A percentile compares a stretch with the other conserved stretches of the same genome.
Evolutionary conservation across 2,329 filamentous ascomycete species (phyloP).

Genomic region (Pleomassaria siparia): DNA sequence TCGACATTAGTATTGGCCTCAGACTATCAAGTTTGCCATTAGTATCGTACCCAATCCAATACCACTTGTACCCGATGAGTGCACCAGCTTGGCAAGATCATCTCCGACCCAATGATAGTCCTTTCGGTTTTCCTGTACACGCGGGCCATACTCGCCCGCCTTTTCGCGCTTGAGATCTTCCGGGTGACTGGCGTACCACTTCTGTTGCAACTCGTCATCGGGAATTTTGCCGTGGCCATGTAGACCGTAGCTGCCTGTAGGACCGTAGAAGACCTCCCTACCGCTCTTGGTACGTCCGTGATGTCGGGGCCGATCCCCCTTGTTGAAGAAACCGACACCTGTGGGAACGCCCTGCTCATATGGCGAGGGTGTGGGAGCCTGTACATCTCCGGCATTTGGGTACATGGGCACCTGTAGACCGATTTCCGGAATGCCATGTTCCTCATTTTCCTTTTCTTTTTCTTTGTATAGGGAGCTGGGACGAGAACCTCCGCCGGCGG

Average conservation of each 20-base stretch:
- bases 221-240: slow-evolving; percentile 80
- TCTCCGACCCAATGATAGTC: slow-evolving; percentile 88
- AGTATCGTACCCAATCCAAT: slow-evolving; percentile 54
- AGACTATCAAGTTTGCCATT: slow-evolving; percentile 3
- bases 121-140: slow-evolving; percentile 60
- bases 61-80: slow-evolving; percentile 61
- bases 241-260: slow-evolving; percentile 88
- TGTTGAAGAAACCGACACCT: slow-evolving; percentile 58
- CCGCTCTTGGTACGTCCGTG: slow-evolving; percentile 69
- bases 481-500: slow-evolving; percentile 42
- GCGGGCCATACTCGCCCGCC: slow-evolving; percentile 63
- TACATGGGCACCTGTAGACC: slow-evolving; percentile 93
- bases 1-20: slow-evolving; percentile 51
- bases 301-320: slow-evolving; percentile 57
- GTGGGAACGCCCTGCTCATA: slow-evolving; percentile 43
- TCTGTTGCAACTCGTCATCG: slow-evolving; percentile 82
- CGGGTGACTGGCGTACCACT: slow-evolving; percentile 91
- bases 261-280: slow-evolving; percentile 67
- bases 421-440: slow-evolving; percentile 89
- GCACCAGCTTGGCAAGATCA: slow-evolving; percentile 87
- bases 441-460: slow-evolving; percentile 50
- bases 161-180: slow-evolving; percentile 76
- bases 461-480: slow-evolving; percentile 57
- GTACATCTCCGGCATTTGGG: slow-evolving; percentile 88
- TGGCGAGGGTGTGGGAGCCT: slow-evolving; percentile 83